Percentiles rank a stretch among this genome's conserved stretches.
Conservation (phyloP, 1,284 basidiomycete species). For the Spongispora temasekensis region DNA sequence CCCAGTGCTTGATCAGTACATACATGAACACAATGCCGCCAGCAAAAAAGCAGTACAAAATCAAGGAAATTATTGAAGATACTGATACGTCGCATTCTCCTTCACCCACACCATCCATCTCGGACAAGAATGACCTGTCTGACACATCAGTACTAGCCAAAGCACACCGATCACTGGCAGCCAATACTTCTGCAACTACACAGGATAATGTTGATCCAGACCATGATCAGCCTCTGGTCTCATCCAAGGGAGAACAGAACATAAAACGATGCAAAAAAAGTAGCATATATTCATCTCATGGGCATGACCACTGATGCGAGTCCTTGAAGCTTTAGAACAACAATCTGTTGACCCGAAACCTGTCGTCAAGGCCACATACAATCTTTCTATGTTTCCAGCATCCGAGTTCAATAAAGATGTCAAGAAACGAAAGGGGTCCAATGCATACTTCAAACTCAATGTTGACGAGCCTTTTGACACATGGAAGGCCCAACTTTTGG, state of each 20-base stretch:
- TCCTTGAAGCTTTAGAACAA: not conserved
- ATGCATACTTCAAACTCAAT: not conserved
- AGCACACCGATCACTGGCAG: no score
- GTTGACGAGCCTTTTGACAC: not conserved
- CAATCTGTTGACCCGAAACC: not conserved
- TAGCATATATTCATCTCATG: not conserved
- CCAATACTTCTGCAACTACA: no score
- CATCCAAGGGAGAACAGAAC: no score
- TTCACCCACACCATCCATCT: not conserved
- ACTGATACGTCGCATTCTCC: not conserved
- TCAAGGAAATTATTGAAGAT: not conserved
- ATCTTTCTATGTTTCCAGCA: not conserved
- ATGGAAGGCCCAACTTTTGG: not conserved
- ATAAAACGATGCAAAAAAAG: no score
- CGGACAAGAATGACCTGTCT: not conserved
- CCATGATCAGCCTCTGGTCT: no score
- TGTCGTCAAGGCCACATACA: not conserved
- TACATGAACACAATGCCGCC: not conserved
- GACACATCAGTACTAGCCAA: no score
- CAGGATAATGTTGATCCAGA: no score
- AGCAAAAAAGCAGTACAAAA: not conserved
- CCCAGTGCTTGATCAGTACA: not conserved
- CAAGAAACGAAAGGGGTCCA: not conserved
- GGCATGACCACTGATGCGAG: not conserved
- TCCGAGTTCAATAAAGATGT: not conserved